These are phyloP conservation scores for Tulasnella sp. DNA, from an alignment of 768 basidiomycete species.

Conservation along the genomic window DNA sequence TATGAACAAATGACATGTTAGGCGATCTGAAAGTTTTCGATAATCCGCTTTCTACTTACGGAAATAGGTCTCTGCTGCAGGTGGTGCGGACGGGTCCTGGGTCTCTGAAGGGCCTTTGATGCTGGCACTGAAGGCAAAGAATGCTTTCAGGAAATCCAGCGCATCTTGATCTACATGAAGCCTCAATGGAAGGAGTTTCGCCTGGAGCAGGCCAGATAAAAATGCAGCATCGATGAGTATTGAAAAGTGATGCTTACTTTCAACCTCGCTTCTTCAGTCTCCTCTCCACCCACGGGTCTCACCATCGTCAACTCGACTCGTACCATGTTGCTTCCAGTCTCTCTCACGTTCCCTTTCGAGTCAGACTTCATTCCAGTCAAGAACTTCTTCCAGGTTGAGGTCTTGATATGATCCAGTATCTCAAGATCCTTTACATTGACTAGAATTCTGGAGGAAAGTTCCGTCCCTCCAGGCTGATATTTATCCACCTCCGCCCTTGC, in stretches of 20 bases:
- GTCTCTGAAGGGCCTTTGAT: constrained; percentile 32
- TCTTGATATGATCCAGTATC: constrained; percentile 95
- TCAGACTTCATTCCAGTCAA: constrained; percentile 75
- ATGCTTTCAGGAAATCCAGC: constrained; percentile 92
- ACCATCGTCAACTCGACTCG: constrained; percentile 66
- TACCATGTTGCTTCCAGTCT: constrained; percentile 91
- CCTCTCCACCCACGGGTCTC: constrained; percentile 51
- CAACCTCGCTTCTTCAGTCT: constrained; percentile 64
- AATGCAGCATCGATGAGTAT: constrained; percentile 5
- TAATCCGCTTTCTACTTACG: constrained; percentile 36
- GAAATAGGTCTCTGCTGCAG: constrained; percentile 48
- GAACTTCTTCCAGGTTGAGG: constrained; percentile 97
- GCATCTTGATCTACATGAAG: constrained; percentile 98
- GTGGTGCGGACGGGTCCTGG: constrained; percentile 24
- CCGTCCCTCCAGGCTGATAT: constrained; percentile 39
- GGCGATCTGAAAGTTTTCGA: neutral
- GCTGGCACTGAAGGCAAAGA: constrained; percentile 85
- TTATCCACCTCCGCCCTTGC: constrained; percentile 54
- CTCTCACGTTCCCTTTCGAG: constrained; percentile 74
- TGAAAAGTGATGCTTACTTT: constrained; percentile 38
- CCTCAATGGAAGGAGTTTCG: constrained; percentile 78
- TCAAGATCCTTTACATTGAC: constrained; percentile 61
- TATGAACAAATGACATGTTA: constrained; percentile 23
- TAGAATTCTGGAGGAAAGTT: constrained; percentile 49
- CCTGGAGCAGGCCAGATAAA: constrained; percentile 33